A percentile compares a stretch with the other conserved stretches of the same genome.
phyloP scores from a whole-genome alignment of 202 grass and related monocot genomes.

The Schoenoplectus tabernaemontani region DNA sequence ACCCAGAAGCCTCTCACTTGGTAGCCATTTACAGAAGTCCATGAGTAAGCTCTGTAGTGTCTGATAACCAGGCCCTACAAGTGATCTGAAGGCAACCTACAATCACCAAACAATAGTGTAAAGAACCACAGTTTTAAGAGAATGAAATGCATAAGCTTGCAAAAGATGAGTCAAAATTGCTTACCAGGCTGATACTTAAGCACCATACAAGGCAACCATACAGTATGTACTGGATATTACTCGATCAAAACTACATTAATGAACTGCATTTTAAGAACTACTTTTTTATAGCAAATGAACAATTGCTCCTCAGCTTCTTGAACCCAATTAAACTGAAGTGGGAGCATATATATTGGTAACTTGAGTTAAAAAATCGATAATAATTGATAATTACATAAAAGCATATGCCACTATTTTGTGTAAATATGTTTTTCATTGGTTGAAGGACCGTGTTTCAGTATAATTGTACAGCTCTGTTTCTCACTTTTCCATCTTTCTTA shows the following conservation, averaged over 20 bases:
- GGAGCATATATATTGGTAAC: neutral
- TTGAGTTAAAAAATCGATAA: neutral
- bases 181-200: neutral
- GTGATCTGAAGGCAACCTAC: constrained; percentile 76
- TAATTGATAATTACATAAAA: neutral
- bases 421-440: neutral
- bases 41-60: constrained; percentile 88
- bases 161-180: neutral
- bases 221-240: neutral
- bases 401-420: neutral
- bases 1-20: constrained; percentile 64
- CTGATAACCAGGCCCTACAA: constrained; percentile 86
- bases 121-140: neutral
- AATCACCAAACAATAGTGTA: constrained; percentile 31
- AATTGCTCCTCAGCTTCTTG: neutral
- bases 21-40: constrained; percentile 92
- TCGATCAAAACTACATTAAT: neutral
- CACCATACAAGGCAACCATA: neutral
- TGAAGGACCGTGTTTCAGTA: neutral
- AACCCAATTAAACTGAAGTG: neutral
- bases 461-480: neutral
- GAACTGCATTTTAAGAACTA: neutral
- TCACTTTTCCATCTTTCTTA: neutral
- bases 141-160: constrained; percentile 1
- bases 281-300: neutral